Evolutionary conservation across 805 yeast genomes (phyloP), one percentile per base, ranked within the genome.

Genomic region (Candida patagonica): DNA sequence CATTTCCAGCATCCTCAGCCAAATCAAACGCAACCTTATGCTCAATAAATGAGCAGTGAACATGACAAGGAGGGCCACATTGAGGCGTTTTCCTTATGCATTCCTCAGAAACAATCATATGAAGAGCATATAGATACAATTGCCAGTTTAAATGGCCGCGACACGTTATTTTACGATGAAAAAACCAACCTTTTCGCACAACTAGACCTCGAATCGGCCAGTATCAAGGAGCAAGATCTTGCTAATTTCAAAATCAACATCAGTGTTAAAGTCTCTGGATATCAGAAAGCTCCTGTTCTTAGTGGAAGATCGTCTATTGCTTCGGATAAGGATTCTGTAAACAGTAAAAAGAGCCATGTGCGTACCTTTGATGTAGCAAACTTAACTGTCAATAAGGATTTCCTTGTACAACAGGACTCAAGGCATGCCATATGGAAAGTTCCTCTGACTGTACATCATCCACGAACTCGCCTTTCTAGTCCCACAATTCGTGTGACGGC

Each of bases 151-250:
- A 23, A 36, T 12, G 24, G 25, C 15, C 36, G 48, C 12, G 21
- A 37, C 3, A 26, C 38, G 8, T 24, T 43, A 24, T 48, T 48
- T 32, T 48, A 48, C 26, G 52, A 48, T 33, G 52, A 48, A 29
- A 38, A 29, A 6, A 29, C 46, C 15, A 26, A 34, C 23, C 36
- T 40, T 4, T 47, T 45, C 32, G 38, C 46, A 15, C 22, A 29
- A 34, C 40, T 45, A 5, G 27, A 25, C 20, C 27, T 33, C 12
- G 9, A 4, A 3, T 6, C 23, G 10, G 27, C 26, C 2, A 26
- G 17, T 8, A 9, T 23, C 13, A 13, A 23, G 6, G 26, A 20
- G 17, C 27, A 24, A 17, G 31, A 38, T 31, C 36, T 38, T 16
- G 37, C 15, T 6, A 10, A 22, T 15, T n/a, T 30, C 9, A n/a